Percentiles rank a stretch among this genome's conserved stretches.
Conservation (phyloP, 306 rosid species). For the Gastrolobium villosum region DNA sequence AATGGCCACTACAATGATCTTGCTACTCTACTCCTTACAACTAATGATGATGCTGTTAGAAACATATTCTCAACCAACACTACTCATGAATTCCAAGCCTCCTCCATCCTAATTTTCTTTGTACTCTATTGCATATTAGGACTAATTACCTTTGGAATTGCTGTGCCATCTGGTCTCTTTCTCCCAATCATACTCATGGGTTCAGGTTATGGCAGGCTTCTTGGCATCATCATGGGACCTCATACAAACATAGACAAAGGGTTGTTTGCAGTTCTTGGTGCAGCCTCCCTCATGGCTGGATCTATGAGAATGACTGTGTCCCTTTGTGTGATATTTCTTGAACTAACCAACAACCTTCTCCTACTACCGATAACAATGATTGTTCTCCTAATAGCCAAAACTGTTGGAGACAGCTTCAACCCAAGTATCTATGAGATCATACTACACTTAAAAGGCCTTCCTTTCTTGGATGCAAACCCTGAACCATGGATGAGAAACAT, state of each 20-base stretch:
- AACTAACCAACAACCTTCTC: slow-evolving; percentile 87
- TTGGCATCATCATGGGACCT: slow-evolving; percentile 72
- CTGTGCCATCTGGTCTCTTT: slow-evolving; percentile 94
- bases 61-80: slow-evolving; percentile 88
- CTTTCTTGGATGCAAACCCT: slow-evolving; percentile 87
- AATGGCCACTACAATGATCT: slow-evolving; percentile 84
- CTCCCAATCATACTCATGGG: slow-evolving; percentile 97
- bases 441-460: slow-evolving; percentile 82
- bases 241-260: slow-evolving; percentile 84
- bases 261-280: slow-evolving; percentile 85
- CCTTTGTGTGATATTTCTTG: slow-evolving; percentile 90
- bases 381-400: slow-evolving; percentile 83
- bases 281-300: slow-evolving; percentile 97
- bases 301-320: slow-evolving; percentile 97
- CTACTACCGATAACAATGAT: slow-evolving; percentile 91
- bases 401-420: slow-evolving; percentile 89
- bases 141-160: slow-evolving; percentile 82
- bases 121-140: slow-evolving; percentile 74
- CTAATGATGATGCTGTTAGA: slow-evolving; percentile 90
- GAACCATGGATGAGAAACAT: slow-evolving; percentile 93
- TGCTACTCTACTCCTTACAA: slow-evolving; percentile 83
- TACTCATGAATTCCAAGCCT: slow-evolving; percentile 63
- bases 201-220: slow-evolving; percentile 85
- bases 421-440: slow-evolving; percentile 90
- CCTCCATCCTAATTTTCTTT: slow-evolving; percentile 78